Conservation (phyloP, 2,329 filamentous ascomycete species). For the Cladosporium sp. region DNA sequence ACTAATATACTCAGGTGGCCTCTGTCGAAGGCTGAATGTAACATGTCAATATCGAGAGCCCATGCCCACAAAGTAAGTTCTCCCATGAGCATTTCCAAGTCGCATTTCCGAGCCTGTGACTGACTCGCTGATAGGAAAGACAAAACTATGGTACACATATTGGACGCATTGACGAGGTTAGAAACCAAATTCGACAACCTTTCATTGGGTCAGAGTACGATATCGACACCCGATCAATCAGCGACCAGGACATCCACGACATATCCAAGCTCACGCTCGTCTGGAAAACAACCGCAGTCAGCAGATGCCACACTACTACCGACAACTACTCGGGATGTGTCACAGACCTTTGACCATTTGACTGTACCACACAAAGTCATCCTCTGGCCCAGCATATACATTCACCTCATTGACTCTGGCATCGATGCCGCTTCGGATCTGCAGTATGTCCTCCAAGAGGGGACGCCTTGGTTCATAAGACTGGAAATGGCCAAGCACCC, state of each 20-base stretch:
- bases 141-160: conserved; percentile 58
- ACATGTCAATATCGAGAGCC: conserved; percentile 59
- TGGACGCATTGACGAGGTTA: conserved; percentile 52
- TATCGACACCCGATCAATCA: neutral
- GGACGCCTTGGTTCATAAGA: conserved; percentile 35
- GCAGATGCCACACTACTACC: neutral
- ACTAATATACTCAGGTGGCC: conserved; percentile 33
- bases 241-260: neutral
- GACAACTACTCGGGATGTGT: neutral
- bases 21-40: conserved; percentile 54
- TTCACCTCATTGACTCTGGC: conserved; percentile 31
- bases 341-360: conserved; percentile 25
- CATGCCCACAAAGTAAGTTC: conserved; percentile 56
- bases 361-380: conserved; percentile 50
- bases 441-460: conserved; percentile 33
- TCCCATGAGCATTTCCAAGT: neutral
- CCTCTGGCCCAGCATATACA: conserved; percentile 39
- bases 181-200: conserved; percentile 53
- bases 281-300: neutral
- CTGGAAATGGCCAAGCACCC: conserved; percentile 31
- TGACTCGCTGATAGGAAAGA: conserved; percentile 49
- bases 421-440: conserved; percentile 27
- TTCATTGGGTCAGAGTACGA: neutral
- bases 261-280: neutral
- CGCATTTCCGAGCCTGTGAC: neutral